A percentile compares a stretch with the other conserved stretches of the same genome.
Conservation (phyloP, 2,329 filamentous ascomycete genomes). For the Thelonectria olida region DNA sequence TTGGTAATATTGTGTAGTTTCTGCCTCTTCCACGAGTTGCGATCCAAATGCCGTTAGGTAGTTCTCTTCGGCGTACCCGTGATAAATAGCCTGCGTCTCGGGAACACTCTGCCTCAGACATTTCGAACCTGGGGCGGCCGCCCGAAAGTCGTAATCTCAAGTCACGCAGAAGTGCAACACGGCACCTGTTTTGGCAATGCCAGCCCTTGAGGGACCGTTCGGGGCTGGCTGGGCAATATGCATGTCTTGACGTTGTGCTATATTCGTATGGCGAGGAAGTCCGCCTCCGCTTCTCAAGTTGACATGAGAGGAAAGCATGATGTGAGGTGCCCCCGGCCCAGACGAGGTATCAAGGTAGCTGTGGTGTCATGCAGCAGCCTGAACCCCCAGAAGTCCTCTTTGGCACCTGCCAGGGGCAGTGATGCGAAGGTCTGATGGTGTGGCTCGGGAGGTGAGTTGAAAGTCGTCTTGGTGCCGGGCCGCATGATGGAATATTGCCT, state of each 20-base stretch:
- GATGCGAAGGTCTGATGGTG: conserved; percentile 19
- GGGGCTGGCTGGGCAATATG: neutral
- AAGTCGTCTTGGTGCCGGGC: conserved; percentile 15
- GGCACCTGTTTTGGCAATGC: conserved; percentile 8
- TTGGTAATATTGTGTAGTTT: conserved; percentile 10
- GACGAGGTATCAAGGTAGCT: conserved; percentile 18
- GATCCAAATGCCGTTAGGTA: conserved; percentile 26
- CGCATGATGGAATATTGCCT: conserved; percentile 7
- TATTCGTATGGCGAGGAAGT: conserved; percentile 6
- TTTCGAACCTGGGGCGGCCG: conserved; percentile 11
- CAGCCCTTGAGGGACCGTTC: neutral
- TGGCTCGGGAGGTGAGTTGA: conserved; percentile 21
- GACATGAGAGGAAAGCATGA: conserved; percentile 17
- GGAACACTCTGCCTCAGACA: conserved; percentile 15
- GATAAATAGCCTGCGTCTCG: conserved; percentile 15
- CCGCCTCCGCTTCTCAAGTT: conserved; percentile 7
- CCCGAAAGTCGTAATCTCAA: conserved; percentile 12
- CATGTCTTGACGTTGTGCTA: conserved; percentile 18
- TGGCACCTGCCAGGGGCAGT: conserved; percentile 19
- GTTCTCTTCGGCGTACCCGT: conserved; percentile 6
- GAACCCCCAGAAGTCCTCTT: conserved; percentile 8
- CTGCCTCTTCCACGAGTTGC: conserved; percentile 17
- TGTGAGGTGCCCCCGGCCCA: conserved; percentile 5
- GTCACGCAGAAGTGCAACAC: conserved; percentile 15
- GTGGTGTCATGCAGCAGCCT: conserved; percentile 24